Evolutionary conservation across 768 basidiomycete genomes (phyloP).

Genomic region (Glaciozyma antarctica): DNA sequence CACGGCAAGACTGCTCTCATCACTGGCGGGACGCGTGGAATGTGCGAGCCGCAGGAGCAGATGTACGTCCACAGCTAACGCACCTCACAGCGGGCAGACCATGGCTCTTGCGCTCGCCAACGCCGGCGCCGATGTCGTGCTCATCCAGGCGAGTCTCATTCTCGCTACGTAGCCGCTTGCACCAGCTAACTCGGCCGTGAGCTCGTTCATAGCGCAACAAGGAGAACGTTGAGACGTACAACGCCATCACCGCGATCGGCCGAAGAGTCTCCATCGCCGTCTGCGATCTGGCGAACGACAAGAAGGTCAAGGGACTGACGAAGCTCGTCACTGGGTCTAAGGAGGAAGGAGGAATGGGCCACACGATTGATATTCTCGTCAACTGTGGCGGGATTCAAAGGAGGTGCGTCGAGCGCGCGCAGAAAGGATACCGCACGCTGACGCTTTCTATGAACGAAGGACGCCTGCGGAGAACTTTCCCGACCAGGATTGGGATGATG

Average conservation of each 20-base stretch:
- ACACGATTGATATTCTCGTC: slow-evolving; percentile 55
- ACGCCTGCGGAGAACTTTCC: slow-evolving; percentile 44
- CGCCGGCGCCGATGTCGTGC: slow-evolving; percentile 40
- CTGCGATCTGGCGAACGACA: slow-evolving; percentile 52
- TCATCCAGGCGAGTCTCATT: not conserved
- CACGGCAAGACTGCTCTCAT: slow-evolving; percentile 41
- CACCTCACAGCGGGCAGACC: slow-evolving; percentile 35
- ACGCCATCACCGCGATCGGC: slow-evolving; percentile 39
- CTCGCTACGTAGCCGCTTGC: not conserved
- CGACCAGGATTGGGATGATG: slow-evolving; percentile 63
- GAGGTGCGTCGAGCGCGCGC: slow-evolving; percentile 35
- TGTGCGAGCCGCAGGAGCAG: not conserved
- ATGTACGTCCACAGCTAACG: not conserved
- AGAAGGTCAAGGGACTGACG: slow-evolving; percentile 48
- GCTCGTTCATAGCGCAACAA: slow-evolving; percentile 43
- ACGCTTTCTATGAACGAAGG: not conserved
- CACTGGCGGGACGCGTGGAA: slow-evolving; percentile 29
- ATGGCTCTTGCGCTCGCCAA: slow-evolving; percentile 42
- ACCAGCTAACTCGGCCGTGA: slow-evolving; percentile 20
- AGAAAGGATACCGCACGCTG: not conserved
- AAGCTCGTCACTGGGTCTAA: slow-evolving; percentile 44
- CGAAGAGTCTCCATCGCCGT: slow-evolving; percentile 44
- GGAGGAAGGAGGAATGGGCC: slow-evolving; percentile 42
- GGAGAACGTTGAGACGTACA: slow-evolving; percentile 39
- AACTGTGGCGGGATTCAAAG: slow-evolving; percentile 61